Conservation (phyloP, 2,329 filamentous ascomycete genomes). For the Fusarium mundagurra region DNA sequence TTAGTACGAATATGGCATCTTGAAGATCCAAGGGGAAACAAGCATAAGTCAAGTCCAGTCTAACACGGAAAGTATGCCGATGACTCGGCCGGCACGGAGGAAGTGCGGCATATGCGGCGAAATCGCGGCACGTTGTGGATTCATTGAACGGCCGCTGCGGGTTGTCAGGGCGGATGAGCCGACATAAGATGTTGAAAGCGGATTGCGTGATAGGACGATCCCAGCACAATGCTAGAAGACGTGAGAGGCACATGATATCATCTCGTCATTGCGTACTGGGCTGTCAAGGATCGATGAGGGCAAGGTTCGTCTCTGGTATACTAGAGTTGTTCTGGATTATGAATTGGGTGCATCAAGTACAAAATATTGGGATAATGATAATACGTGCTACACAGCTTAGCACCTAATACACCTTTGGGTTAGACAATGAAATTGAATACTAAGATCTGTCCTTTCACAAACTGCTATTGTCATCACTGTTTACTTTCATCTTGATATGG, state of each 20-base stretch:
- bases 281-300: not conserved
- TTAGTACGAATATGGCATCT: conserved; percentile 1
- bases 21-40: conserved; percentile 8
- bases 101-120: conserved; percentile 40
- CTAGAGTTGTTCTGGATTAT: conserved; percentile 18
- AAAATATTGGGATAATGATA: conserved; percentile 29
- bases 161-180: conserved; percentile 32
- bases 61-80: conserved; percentile 29
- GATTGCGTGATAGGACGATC: conserved; percentile 42
- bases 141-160: conserved; percentile 13
- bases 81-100: conserved; percentile 33
- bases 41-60: conserved; percentile 25
- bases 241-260: conserved; percentile 17
- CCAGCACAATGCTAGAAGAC: conserved; percentile 20
- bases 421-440: conserved; percentile 15
- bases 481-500: not conserved
- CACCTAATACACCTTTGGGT: conserved; percentile 10
- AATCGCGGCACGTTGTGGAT: conserved; percentile 39
- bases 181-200: conserved; percentile 20
- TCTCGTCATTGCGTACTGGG: conserved; percentile 13
- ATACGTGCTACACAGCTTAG: conserved; percentile 20
- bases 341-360: conserved; percentile 8
- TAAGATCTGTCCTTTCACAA: not conserved
- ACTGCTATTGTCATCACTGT: not conserved
- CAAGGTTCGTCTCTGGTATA: conserved; percentile 16